Conservation (phyloP, 2,329 filamentous ascomycete genomes). For the Fusarium domesticum region DNA sequence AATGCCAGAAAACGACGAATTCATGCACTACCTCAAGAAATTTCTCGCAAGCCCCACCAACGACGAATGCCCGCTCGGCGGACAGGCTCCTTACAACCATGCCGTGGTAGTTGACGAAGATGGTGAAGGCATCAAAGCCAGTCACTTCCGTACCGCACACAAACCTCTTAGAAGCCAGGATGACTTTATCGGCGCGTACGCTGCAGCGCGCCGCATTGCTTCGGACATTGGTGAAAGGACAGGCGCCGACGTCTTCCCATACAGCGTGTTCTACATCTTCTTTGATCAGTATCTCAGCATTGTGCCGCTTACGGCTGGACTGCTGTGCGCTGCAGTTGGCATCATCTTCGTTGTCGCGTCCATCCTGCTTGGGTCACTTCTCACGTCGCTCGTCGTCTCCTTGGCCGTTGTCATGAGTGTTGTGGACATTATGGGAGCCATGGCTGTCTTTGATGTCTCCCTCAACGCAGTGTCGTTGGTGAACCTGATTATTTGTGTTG, state of each 20-base stretch:
- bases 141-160: conserved; percentile 89
- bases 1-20: conserved; percentile 93
- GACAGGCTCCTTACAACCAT: conserved; percentile 80
- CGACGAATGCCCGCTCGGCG: conserved; percentile 81
- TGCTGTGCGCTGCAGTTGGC: conserved; percentile 78
- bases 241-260: conserved; percentile 84
- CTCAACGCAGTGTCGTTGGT: conserved; percentile 94
- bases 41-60: conserved; percentile 80
- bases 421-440: conserved; percentile 89
- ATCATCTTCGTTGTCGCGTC: conserved; percentile 82
- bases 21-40: conserved; percentile 77
- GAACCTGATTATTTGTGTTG: conserved; percentile 94
- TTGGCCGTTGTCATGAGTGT: conserved; percentile 90
- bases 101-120: conserved; percentile 76
- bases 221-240: conserved; percentile 69
- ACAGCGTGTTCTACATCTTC: conserved; percentile 98
- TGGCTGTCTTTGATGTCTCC: conserved; percentile 84
- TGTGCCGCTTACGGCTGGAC: conserved; percentile 70
- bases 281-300: conserved; percentile 96
- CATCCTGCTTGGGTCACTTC: conserved; percentile 76
- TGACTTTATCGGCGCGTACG: conserved; percentile 91
- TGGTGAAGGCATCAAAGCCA: conserved; percentile 68
- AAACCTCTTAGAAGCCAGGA: conserved; percentile 81
- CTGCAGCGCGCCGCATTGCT: conserved; percentile 83
- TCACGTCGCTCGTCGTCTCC: conserved; percentile 79